Percentiles rank a stretch among this genome's conserved stretches.
Conservation (phyloP, 2,329 filamentous ascomycete species). For the Massarina eburnea region DNA sequence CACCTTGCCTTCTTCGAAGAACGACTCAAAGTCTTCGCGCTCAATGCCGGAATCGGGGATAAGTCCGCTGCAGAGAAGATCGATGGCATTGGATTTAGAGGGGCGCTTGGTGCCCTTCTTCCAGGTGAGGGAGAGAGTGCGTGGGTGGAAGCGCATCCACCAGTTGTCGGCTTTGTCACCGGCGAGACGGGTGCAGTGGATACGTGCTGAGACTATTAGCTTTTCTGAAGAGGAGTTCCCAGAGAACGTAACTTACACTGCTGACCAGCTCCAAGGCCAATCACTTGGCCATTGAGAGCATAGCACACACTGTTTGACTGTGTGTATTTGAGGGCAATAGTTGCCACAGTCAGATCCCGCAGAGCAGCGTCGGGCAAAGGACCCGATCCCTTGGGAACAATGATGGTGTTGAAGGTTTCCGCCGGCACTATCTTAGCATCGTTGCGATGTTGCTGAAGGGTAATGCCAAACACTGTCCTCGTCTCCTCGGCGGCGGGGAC, state of each 20-base stretch:
- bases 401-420: slow-evolving; percentile 77
- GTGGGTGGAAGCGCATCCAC: slow-evolving; percentile 98
- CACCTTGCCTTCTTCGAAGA: slow-evolving; percentile 77
- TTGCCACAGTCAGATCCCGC: slow-evolving; percentile 89
- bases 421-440: slow-evolving; percentile 82
- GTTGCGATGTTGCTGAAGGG: slow-evolving; percentile 87
- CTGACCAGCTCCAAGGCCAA: slow-evolving; percentile 93
- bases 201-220: slow-evolving; percentile 58
- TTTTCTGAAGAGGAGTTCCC: neutral
- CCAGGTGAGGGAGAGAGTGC: slow-evolving; percentile 86
- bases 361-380: slow-evolving; percentile 77
- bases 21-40: slow-evolving; percentile 79
- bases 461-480: slow-evolving; percentile 87
- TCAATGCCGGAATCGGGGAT: slow-evolving; percentile 82
- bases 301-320: slow-evolving; percentile 99
- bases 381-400: slow-evolving; percentile 78
- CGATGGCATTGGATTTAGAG: slow-evolving; percentile 98
- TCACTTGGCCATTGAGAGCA: slow-evolving; percentile 86
- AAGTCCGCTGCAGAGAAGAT: slow-evolving; percentile 88
- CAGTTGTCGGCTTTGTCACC: slow-evolving; percentile 99
- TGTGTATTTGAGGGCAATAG: slow-evolving; percentile 97
- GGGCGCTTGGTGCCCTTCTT: slow-evolving; percentile 96
- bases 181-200: slow-evolving; percentile 96
- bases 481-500: slow-evolving; percentile 73
- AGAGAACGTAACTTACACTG: slow-evolving; percentile 59